Base-by-base conservation (phyloP, 495 filamentous ascomycete genomes). In the Aspergillus taichungensis region DNA sequence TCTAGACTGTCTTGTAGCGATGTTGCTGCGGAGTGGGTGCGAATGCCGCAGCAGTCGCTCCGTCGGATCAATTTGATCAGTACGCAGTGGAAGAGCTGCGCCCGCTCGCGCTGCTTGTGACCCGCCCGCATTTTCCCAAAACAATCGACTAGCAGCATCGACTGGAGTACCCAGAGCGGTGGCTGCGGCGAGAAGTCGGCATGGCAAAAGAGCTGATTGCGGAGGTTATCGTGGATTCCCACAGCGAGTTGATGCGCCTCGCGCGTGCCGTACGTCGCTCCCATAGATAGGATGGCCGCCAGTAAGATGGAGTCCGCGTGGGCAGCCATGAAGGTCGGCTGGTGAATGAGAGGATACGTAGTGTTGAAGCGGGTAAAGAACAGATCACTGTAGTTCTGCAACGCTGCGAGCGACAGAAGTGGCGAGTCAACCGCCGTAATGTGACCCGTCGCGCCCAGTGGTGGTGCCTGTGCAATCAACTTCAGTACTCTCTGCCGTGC, bases 61-160 rank as follows among this genome's bases (percentile, higher is more conserved):
- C 77, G 69, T 13, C 75, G 64, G 29, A 79, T 77, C 3, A 78
- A 63, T 40, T 79, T 77, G 51, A 79, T 79, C 9, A 79, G 55
- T 8, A 81, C 62, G 18, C 74, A 76, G 53, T 78, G 73, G 50
- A 78, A 79, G 0, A 79, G 50, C 54, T 77, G 74, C 5, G 69
- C 71, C 42, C 66, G 67, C 36, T 80, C 76, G 42, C 76, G 66
- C 51, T 81, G 74, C 30, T 72, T 70, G 13, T 71, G 71, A 0
- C 76, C 75, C 1, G 74, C 74, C 42, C 73, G 60, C 42, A 69
- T 73, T 52, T 78, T 78, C 12, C 77, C 76, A 50, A 78, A 79
- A 30, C 74, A 75, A 46, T 78, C 75, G 13, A 79, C 72, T n/a
- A 81, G 56, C 40, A 79, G 59, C 51, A 79, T 74, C 2, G 73